Base-by-base conservation (phyloP, 306 rosid species). In the Albizia julibrissin region DNA sequence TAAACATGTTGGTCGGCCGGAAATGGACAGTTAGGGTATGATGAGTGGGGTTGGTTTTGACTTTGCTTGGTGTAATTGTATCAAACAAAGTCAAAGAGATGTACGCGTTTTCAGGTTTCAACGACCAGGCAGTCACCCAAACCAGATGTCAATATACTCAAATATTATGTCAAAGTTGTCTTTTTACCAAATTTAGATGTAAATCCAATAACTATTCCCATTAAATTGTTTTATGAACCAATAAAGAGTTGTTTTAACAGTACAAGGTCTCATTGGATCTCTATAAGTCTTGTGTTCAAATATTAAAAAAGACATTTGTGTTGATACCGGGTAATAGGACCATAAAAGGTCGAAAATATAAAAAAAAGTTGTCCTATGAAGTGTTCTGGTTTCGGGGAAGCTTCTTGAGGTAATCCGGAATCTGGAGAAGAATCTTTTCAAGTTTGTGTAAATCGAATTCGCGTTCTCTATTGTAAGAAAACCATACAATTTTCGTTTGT, bases 31-130 rank as follows among this genome's bases (percentile, higher is more conserved):
- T 10, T 10, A n/a, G 4, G 29, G 10, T 10, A 19, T 22, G 49
- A 11, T 22, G 29, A 69, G 74, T 69, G 75, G 75, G 22, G n/a
- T 43, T 44, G 37, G 19, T 3, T 71, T 22, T 71, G 37, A 44
- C 75, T 71, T 22, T 24, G 39, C 58, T 43, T 7, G 16, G 22
- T 70, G 33, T 12, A 5, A 27, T 40, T n/a, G 69, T 14, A 42
- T 42, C 19, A 42, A 18, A 37, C 73, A 8, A 71, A 44, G 75
- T 71, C 75, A 71, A 10, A 69, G 50, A 69, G 21, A 70, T 22
- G 18, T 0, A 71, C n/a, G 3, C n/a, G 39, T 29, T 71, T 43
- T 13, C 34, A 43, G 10, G 18, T 43, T 71, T 43, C 39, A 22
- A 43, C 39, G 7, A 43, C 44, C 58, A 14, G 15, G 37, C 37